Evolutionary conservation across 129 eudicot genomes (phyloP), one percentile per base, ranked within the genome.

Genomic region (Lactuca saligna): DNA sequence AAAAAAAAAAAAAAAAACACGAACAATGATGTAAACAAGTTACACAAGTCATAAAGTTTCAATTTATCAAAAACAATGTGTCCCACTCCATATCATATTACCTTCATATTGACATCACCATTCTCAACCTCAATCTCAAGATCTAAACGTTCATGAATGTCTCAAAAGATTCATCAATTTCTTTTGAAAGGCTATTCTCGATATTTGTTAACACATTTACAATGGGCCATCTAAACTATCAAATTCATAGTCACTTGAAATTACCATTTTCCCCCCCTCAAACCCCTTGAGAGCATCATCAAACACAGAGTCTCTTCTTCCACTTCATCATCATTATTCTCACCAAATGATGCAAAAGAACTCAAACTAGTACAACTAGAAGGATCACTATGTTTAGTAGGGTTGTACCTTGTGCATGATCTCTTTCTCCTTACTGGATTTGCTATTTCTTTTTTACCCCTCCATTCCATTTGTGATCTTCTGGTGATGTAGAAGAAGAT

Each of bases 261-360:
- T 65, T 48, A 65, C 70, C 56, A 25, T 46, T 44, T 46, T 14
- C 62, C 72, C 72, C 16, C 32, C 17, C 10, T 65, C 75, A 51
- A 54, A 49, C 61, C 57, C 64, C 61, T 80, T 10, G 89, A 81
- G 34, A 88, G 75, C 87, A 88, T 69, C 75, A 88, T 78, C 84
- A 88, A 83, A 49, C 85, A 66, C 66, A 34, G 9, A 66, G 91
- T 91, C 59, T 8, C 86, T 63, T 82, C 82, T 74, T 80, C 82
- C 11, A 66, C 75, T 41, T 85, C 84, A 46, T 72, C 82, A 68
- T 81, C 85, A 73, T 85, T 84, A 75, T 3, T 15, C 57, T 59
- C 85, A 70, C 84, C 68, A 79, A 73, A 76, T 70, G 82, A 79
- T 8, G 89, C 84, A 35, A 60, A 60, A 55, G 82, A 76, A 63